These are phyloP conservation scores for Pleurozium schreberi DNA, from an alignment of 225 moss, liverwort and hornwort genomes.

Conservation along the genomic window DNA sequence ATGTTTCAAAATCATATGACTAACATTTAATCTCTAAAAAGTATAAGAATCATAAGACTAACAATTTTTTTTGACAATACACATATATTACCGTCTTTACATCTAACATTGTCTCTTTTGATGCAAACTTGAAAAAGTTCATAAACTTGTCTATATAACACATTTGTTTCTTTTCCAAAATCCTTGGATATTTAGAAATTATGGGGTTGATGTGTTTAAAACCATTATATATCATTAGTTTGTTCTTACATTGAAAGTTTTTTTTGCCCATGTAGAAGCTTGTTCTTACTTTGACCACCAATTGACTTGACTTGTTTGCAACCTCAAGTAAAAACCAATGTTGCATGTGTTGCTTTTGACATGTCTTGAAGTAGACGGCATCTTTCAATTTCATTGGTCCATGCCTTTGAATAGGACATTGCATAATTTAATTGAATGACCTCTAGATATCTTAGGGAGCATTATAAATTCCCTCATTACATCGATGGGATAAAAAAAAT, in stretches of 20 bases:
- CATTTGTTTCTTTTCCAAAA: neutral
- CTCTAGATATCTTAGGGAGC: neutral
- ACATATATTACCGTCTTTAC: neutral
- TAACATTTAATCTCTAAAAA: too few relatives aligned
- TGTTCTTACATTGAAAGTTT: neutral
- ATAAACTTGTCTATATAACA: neutral
- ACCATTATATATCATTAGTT: neutral
- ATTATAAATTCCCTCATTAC: too few relatives aligned
- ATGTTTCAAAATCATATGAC: too few relatives aligned
- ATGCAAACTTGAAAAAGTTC: neutral
- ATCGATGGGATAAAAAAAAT: rapidly evolving
- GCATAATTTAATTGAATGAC: neutral
- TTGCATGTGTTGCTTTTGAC: neutral
- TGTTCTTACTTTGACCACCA: neutral
- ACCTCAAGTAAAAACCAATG: neutral
- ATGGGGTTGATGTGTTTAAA: rapidly evolving
- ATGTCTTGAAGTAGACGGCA: neutral
- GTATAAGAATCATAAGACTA: too few relatives aligned
- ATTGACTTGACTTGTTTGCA: neutral
- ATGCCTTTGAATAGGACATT: rapidly evolving
- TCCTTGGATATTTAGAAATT: neutral
- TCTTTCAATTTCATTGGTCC: neutral
- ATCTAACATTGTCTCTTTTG: neutral
- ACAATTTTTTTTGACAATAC: too few relatives aligned
- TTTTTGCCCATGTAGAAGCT: neutral